These are phyloP conservation scores for Sphagnum contortum DNA, from an alignment of 225 moss, liverwort and hornwort genomes.

Conservation along the genomic window DNA sequence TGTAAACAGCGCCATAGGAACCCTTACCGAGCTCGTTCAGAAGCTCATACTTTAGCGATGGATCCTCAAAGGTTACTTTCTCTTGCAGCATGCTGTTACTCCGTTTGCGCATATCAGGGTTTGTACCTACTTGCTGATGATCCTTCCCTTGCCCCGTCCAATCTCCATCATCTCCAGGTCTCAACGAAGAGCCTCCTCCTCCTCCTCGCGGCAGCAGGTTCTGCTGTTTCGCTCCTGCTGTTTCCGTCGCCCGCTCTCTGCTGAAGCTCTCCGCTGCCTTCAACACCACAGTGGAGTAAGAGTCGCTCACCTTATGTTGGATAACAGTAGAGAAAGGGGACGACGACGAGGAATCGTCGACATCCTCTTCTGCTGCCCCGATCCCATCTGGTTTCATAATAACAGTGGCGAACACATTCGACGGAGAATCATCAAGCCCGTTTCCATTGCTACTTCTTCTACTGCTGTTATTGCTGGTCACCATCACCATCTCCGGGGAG, in stretches of 20 bases:
- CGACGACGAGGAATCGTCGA: constrained; percentile 6
- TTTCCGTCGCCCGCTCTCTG: constrained; percentile 6
- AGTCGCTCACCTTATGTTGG: constrained; percentile 40
- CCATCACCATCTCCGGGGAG: too few relatives aligned
- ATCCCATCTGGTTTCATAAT: constrained; percentile 62
- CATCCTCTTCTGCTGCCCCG: too few relatives aligned
- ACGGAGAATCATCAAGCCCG: constrained; percentile 9
- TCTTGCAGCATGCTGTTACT: constrained; percentile 58
- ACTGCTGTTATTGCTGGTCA: too few relatives aligned
- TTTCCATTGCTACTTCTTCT: too few relatives aligned
- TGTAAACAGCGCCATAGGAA: constrained; percentile 95
- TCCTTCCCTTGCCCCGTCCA: constrained; percentile 24
- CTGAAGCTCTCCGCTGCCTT: constrained; percentile 52
- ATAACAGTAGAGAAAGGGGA: constrained; percentile 81
- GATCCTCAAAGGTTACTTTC: constrained; percentile 70
- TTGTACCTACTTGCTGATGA: background rate
- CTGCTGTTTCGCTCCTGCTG: too few relatives aligned
- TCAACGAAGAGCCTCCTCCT: constrained; percentile 9
- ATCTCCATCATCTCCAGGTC: constrained; percentile 4
- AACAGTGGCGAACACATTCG: constrained; percentile 73
- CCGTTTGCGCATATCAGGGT: constrained; percentile 27
- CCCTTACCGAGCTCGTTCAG: constrained; percentile 95
- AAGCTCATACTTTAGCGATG: constrained; percentile 86
- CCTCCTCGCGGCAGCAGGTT: constrained; percentile 11
- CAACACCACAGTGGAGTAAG: constrained; percentile 59